Evolutionary conservation across 352 stramenopile genomes (phyloP), one percentile per base, ranked within the genome.

Genomic region (Phytophthora niederhauseri): DNA sequence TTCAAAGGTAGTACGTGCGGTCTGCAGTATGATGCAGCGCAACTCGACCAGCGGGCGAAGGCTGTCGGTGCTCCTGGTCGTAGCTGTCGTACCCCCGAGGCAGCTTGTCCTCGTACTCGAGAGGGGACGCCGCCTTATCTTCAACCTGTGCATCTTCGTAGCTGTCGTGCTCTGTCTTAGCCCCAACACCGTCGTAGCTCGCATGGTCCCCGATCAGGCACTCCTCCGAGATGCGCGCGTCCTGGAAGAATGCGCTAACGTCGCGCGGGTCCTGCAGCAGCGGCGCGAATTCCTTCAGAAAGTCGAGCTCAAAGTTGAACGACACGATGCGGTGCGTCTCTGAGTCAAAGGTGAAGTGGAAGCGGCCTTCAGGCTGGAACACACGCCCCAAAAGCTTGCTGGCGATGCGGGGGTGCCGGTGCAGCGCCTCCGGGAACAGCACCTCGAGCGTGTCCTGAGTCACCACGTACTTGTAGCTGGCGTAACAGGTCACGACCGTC

Each of bases 361-460:
- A 86, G 28, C 68, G 55, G 1, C 63, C 76, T 4, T 78, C 43
- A 8, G 74, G 76, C 11, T 65, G 50, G 38, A 89, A 76, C 0
- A 60, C 68, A 11, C 61, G 64, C 0, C 80, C 78, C 1, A 89
- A 43, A 11, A 86, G 60, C 36, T 70, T 79, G 2, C 55, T 41
- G 0, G 73, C 55, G 5, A 89, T 64, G 15, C 49, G 60, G 8
- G 57, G 48, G 53, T 81, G 60, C 14, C 69, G 46, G 7, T 34
- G 46, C 14, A 83, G 50, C 1, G 84, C 52, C 15, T 83, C 66
- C 20, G 81, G 82, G 56, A 89, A 89, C 68, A 89, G 87, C 28
- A 82, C 55, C 31, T 81, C 69, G 34, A 91, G 61, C 9, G 80
- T 89, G 28, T 76, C 71, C 9, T 60, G 52, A 12, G 81, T 81